These are phyloP conservation scores for Thelonectria blattea DNA, from an alignment of 2,329 filamentous ascomycete species.

Conservation along the genomic window DNA sequence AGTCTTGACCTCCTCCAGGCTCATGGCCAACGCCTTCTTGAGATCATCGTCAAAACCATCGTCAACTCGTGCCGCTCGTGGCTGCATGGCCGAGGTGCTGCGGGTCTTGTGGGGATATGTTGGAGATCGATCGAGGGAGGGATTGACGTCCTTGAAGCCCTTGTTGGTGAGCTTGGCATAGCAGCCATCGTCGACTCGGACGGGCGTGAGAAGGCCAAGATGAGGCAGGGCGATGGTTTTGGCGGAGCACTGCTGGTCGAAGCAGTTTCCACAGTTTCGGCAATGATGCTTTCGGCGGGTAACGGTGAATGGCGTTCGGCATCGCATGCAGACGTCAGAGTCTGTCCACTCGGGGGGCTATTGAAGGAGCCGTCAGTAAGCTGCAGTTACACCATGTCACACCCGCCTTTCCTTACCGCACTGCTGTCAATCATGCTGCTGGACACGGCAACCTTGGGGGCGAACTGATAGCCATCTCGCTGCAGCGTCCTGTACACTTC, in stretches of 20 bases:
- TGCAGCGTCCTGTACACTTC: conserved; percentile 86
- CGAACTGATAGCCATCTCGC: conserved; percentile 86
- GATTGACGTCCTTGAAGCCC: conserved; percentile 45
- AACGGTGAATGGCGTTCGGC: conserved; percentile 92
- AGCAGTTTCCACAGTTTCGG: conserved; percentile 96
- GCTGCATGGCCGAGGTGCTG: conserved; percentile 77
- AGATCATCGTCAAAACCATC: conserved; percentile 94
- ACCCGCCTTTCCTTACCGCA: conserved; percentile 67
- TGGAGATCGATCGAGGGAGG: conserved; percentile 57
- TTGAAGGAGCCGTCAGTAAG: conserved; percentile 15
- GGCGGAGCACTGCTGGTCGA: conserved; percentile 92
- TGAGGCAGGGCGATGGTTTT: conserved; percentile 90
- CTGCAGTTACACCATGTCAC: background rate
- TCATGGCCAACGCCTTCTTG: conserved; percentile 94
- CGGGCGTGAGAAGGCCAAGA: conserved; percentile 87
- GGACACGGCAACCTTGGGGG: conserved; percentile 83
- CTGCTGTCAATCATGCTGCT: conserved; percentile 98
- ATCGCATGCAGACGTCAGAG: conserved; percentile 98
- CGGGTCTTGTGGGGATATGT: conserved; percentile 67
- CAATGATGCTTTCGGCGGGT: conserved; percentile 99
- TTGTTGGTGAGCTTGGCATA: conserved; percentile 87
- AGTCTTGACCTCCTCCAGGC: conserved; percentile 86
- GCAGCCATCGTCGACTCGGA: conserved; percentile 95
- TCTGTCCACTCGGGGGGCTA: conserved; percentile 97
- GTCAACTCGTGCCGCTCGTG: conserved; percentile 84